phyloP scores from a whole-genome alignment of 2,329 filamentous ascomycete species.

The Drechslerella coelobrocha region DNA sequence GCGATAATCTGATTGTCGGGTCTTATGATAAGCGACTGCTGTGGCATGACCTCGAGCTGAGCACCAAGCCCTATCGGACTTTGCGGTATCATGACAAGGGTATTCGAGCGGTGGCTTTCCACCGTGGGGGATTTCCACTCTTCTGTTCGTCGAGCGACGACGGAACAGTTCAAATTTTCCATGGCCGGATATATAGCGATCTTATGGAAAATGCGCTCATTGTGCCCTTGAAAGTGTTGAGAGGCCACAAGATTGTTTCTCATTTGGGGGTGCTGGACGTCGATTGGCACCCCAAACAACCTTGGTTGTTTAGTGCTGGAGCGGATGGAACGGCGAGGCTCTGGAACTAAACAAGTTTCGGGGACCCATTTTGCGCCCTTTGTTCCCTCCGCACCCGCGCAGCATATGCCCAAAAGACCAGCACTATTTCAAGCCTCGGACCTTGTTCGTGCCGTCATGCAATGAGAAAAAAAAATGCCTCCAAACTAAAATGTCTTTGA shows the following conservation, averaged over 20 bases:
- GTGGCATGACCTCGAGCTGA: conserved; percentile 96
- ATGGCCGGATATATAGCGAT: conserved; percentile 92
- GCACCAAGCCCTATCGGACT: conserved; percentile 89
- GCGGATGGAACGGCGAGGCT: conserved; percentile 90
- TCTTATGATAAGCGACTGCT: conserved; percentile 92
- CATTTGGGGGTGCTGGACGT: conserved; percentile 90
- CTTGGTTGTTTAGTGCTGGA: conserved; percentile 92
- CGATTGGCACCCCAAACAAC: conserved; percentile 93
- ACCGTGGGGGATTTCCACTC: conserved; percentile 78
- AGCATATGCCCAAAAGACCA: conserved; percentile 1
- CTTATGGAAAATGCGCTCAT: conserved; percentile 96
- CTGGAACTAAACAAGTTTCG: conserved; percentile 66
- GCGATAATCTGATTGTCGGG: conserved; percentile 91
- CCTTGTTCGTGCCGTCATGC: conserved; percentile 18
- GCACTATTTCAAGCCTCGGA: conserved; percentile 10
- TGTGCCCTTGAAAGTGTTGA: conserved; percentile 91
- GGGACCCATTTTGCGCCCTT: conserved; percentile 28
- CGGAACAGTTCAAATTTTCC: conserved; percentile 92
- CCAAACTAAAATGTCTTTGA: too few species aligned
- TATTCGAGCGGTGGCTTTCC: conserved; percentile 86
- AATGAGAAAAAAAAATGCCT: too few species aligned
- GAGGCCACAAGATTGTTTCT: conserved; percentile 84
- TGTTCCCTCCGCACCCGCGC: background rate
- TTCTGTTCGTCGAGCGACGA: conserved; percentile 97
- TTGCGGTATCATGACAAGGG: conserved; percentile 93